A percentile compares a stretch with the other conserved stretches of the same genome.
Conservation (phyloP, 441 rosid genomes). For the Flueggea neowawraea region DNA sequence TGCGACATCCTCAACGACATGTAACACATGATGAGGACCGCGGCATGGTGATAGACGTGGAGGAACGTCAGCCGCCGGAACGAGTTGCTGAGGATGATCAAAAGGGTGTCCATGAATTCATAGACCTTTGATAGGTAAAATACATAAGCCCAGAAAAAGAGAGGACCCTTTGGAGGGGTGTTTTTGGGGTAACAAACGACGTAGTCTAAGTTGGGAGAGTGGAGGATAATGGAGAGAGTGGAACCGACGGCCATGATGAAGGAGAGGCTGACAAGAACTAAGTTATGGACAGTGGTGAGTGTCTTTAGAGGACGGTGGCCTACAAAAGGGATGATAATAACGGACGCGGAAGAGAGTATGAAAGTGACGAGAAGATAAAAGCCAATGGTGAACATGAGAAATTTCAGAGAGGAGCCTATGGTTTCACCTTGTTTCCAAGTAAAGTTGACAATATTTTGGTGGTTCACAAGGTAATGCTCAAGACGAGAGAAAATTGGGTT, state of each 20-base stretch:
- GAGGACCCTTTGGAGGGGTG: constrained; percentile 42
- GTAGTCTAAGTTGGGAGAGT: constrained; percentile 20
- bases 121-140: constrained; percentile 56
- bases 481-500: constrained; percentile 14
- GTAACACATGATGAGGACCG: constrained; percentile 58
- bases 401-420: constrained; percentile 46
- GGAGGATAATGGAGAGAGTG: constrained; percentile 46
- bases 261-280: constrained; percentile 43
- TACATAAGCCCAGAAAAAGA: constrained; percentile 62
- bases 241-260: constrained; percentile 55
- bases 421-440: constrained; percentile 48
- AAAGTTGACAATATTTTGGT: constrained; percentile 47
- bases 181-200: constrained; percentile 42
- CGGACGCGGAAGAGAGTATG: too few species aligned
- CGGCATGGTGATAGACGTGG: constrained; percentile 66
- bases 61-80: constrained; percentile 55
- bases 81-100: constrained; percentile 47
- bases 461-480: constrained; percentile 49
- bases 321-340: constrained; percentile 19
- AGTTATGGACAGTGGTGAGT: constrained; percentile 52
- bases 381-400: constrained; percentile 34
- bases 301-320: constrained; percentile 36
- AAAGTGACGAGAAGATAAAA: constrained; percentile 25
- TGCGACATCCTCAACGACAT: constrained; percentile 42
- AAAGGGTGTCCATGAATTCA: constrained; percentile 53